Evolutionary conservation across 768 basidiomycete species (phyloP).

Genomic region (Tulasnella sp.): DNA sequence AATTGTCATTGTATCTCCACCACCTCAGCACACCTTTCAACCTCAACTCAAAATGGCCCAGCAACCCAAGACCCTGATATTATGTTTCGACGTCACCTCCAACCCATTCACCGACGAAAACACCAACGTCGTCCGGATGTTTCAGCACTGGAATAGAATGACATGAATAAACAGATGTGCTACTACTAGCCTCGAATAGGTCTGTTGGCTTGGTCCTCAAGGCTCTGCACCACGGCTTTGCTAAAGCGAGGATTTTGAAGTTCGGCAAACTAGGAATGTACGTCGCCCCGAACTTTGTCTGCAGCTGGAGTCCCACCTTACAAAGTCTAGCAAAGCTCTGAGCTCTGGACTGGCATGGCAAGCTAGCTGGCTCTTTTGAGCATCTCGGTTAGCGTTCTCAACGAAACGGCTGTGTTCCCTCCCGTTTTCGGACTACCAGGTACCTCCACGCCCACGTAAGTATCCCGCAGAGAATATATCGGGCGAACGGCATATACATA

Average conservation of each 20-base stretch:
- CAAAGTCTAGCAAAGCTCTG: neutral
- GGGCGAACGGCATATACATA: neutral
- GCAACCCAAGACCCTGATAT: conserved; percentile 9
- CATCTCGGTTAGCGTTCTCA: conserved; percentile 36
- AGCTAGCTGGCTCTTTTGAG: conserved; percentile 24
- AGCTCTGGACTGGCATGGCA: conserved; percentile 3
- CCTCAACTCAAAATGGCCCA: neutral
- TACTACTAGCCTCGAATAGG: conserved; percentile 53
- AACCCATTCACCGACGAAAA: conserved; percentile 39
- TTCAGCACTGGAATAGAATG: conserved; percentile 33
- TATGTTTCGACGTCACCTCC: conserved; percentile 22
- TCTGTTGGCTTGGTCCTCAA: neutral
- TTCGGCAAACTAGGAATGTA: conserved; percentile 22
- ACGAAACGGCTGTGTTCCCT: conserved; percentile 46
- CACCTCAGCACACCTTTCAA: neutral
- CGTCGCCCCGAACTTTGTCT: conserved; percentile 24
- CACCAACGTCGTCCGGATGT: conserved; percentile 33
- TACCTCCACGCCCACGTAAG: conserved; percentile 52
- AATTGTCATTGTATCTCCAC: neutral
- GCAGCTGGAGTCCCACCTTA: neutral
- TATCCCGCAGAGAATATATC: neutral
- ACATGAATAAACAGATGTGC: conserved; percentile 52
- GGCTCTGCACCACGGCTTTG: neutral
- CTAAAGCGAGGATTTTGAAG: neutral
- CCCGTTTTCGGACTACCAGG: conserved; percentile 55